Base-by-base conservation (phyloP, 2,329 filamentous ascomycete species). In the Simplicillium aogashimaense region DNA sequence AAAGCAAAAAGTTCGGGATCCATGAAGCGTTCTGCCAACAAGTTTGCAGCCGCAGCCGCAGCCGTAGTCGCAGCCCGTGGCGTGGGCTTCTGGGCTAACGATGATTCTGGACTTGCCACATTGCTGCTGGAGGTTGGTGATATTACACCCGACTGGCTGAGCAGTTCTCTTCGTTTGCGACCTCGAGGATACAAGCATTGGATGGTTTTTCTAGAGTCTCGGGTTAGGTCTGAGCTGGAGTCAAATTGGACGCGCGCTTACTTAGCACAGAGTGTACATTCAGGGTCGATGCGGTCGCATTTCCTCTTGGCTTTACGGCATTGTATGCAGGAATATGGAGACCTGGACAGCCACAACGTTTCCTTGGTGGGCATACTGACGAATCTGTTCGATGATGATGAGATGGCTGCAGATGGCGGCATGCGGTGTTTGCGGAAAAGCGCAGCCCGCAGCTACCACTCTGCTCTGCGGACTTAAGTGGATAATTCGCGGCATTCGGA, bases 1-100 rank as follows among this genome's bases (percentile, higher is more conserved):
- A 38, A 32, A 5, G 12, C 11, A 29, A 38, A 38, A 28, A 41
- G 6, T n/a, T 38, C 31, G 9, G 40, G 36, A n/a, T 42, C 40
- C 20, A 39, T 30, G 31, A 42, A 42, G 9, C 31, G 36, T 17
- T 36, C 30, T 6, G 36, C 40, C 11, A 42, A 1, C 17, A 39
- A 18, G 3, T 39, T n/a, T 18, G 29, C 20, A 14, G 31, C 38
- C 30, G 30, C 11, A 15, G 30, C 15, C 13, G 30, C 15, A 15
- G 15, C 11, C 15, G 30, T 12, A 15, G 30, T 9, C n/a, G 29
- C 29, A 30, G 29, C 9, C 9, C 29, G 9, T n/a, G n/a, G n/a
- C n/a, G n/a, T n/a, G n/a, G n/a, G n/a, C n/a, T 30, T 9, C 29
- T 9, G 9, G 29, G 29, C 29, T n/a, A 30, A 9, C 29, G 9